Evolutionary conservation across 1,139 yeast genomes (phyloP), one percentile per base, ranked within the genome.

Genomic region (Protomyces inouyei): DNA sequence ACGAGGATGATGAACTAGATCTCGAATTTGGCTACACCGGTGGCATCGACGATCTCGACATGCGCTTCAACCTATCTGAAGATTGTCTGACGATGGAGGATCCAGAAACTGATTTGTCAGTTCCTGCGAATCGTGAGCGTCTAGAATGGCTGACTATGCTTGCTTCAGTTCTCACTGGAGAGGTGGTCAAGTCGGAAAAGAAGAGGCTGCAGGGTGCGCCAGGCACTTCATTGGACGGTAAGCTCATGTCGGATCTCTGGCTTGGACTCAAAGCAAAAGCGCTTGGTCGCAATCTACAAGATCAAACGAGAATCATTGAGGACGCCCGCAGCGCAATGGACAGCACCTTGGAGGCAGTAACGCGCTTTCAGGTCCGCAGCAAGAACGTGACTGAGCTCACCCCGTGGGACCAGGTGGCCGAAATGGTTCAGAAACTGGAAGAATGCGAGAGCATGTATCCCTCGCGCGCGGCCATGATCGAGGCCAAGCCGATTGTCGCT

Each of bases 121-220:
- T 37, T 9, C 64, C 64, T 25, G 65, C 38, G 45, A 43, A 36
- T 52, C 53, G 69, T 9, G 98, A 91, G 73, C 79, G 98, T 59
- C 79, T 92, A 35, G 97, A 92, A 76, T 93, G 98, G 98, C 98
- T 93, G 74, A 84, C 95, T 0, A 90, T 93, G 97, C 79, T 93
- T 56, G 83, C 89, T 2, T 83, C 93, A 3, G 98, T 93, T 1
- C 80, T 93, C 48, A 92, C 95, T 1, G 98, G 98, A 68, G 98
- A 93, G 73, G 96, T 93, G 57, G 91, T 93, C 23, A 82, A 86
- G 52, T 87, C 95, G 10, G 98, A 93, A 73, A 93, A 92, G 76
- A 84, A 76, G 77, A 55, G 79, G 78, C 75, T 76, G 76, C 72
- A 78, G 73, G 70, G 82, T 76, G 74, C 76, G 71, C 77, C 78